Evolutionary conservation across 768 basidiomycete genomes (phyloP), one percentile per base, ranked within the genome.

Genomic region (Boletales sp.): DNA sequence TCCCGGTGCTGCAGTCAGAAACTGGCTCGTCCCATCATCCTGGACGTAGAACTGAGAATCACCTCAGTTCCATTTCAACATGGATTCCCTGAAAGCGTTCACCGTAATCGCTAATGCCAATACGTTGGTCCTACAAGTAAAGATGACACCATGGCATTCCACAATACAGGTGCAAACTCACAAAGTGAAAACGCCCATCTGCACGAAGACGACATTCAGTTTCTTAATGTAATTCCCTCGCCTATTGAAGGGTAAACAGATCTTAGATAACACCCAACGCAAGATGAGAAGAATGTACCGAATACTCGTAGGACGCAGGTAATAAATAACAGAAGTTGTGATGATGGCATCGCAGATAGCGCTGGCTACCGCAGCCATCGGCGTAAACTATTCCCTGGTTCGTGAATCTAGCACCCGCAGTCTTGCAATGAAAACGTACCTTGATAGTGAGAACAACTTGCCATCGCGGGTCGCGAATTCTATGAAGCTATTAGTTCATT

Each of bases 311-410:
- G 55, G 43, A 19, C 49, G 55, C 34, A 63, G 42, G 34, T 52
- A 60, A 42, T 51, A 59, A 0, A 45, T 30, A n/a, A 63, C 36
- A 11, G 55, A 53, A 12, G 5, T 3, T 2, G 58, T 63, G 47
- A 66, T 63, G 42, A 49, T 5, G 13, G 39, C 42, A 46, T 63
- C 61, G 24, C 63, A 65, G 17, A 53, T 2, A 17, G 63, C 53
- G n/a, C 58, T 54, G 10, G 56, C 40, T 17, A 64, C 2, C 14
- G 52, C 45, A 8, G 45, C 35, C 19, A 34, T 34, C 14, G 32
- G 32, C 31, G 30, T 7, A 36, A 24, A 52, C 63, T 64, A 36
- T 27, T 7, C 13, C 4, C 8, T 40, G 9, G 19, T 43, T 14
- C 48, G 31, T 15, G 36, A 37, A 17, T 19, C 19, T 34, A 40